Evolutionary conservation across 1,139 yeast genomes (phyloP).

Genomic region (Neolecta irregularis): DNA sequence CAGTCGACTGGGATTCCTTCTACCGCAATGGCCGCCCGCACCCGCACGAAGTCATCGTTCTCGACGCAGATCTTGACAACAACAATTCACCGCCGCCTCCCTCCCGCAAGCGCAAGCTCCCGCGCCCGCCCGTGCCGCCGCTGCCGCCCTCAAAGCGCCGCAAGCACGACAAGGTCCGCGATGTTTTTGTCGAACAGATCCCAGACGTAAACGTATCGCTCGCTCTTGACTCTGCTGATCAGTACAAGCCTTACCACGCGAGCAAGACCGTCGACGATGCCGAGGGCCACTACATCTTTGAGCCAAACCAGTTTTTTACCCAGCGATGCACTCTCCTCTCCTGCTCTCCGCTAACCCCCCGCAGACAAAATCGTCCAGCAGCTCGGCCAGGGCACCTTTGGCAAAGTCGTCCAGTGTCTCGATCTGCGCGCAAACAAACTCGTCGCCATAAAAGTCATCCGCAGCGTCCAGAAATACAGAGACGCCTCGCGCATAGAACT

Average conservation of each 20-base stretch:
- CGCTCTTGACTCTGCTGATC: too few relatives aligned
- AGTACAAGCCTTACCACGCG: conserved; percentile 5
- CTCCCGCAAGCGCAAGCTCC: too few relatives aligned
- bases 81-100: too few relatives aligned
- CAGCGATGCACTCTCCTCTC: conserved; percentile 9
- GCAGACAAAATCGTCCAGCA: conserved; percentile 31
- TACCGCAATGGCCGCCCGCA: conserved; percentile 24
- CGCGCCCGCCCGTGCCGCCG: too few relatives aligned
- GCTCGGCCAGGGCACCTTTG: conserved; percentile 95
- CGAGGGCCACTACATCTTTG: conserved; percentile 28
- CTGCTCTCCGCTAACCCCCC: conserved; percentile 18
- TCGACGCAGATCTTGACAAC: too few relatives aligned
- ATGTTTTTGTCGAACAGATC: too few relatives aligned
- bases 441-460: conserved; percentile 82
- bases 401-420: conserved; percentile 57
- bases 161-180: too few relatives aligned
- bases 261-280: conserved; percentile 22
- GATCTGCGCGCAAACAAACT: conserved; percentile 38
- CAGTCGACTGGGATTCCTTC: conserved; percentile 23
- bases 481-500: conserved; percentile 35
- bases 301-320: conserved; percentile 23
- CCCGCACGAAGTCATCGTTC: too few relatives aligned
- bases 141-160: too few relatives aligned
- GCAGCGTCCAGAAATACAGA: conserved; percentile 32
- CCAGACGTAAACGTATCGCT: too few relatives aligned